A percentile compares a stretch with the other conserved stretches of the same genome.
Evolutionary conservation across 1,284 basidiomycete species (phyloP).

Genomic region (Ganoderma multipileum): DNA sequence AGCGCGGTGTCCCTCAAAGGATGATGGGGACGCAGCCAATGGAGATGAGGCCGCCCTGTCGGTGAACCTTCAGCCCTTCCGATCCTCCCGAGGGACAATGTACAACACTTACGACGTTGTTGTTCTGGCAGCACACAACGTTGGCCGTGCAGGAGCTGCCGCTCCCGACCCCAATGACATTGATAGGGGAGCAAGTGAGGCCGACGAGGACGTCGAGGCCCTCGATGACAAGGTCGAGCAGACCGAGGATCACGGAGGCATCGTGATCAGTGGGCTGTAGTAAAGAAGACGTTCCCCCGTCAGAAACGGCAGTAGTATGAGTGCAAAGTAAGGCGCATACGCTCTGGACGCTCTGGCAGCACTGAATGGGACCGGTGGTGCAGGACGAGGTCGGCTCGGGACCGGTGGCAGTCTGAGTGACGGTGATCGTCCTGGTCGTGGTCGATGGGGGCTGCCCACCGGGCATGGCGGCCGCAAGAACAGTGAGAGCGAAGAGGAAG

Average conservation of each 20-base stretch:
- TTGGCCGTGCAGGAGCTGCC: constrained; percentile 26
- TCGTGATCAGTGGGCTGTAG: constrained; percentile 2
- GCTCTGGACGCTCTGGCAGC: constrained; percentile 37
- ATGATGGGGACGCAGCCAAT: constrained; percentile 31
- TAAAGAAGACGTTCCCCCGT: too few relatives aligned
- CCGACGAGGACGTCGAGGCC: constrained; percentile 30
- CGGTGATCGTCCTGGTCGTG: constrained; percentile 23
- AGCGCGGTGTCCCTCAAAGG: constrained; percentile 10
- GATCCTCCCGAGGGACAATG: not conserved
- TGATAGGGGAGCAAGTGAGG: constrained; percentile 32
- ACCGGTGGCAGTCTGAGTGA: constrained; percentile 18
- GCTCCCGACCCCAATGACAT: constrained; percentile 27
- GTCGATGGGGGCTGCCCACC: constrained; percentile 20
- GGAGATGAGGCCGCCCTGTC: constrained; percentile 31
- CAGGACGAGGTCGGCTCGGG: constrained; percentile 33
- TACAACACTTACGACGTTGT: constrained; percentile 26
- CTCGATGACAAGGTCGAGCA: constrained; percentile 31
- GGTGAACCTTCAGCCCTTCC: not conserved
- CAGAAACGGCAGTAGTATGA: not conserved
- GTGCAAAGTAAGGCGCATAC: constrained; percentile 15
- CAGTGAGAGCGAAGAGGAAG: constrained; percentile 31
- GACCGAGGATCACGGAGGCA: constrained; percentile 19
- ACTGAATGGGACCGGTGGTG: constrained; percentile 38
- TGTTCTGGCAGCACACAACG: constrained; percentile 36
- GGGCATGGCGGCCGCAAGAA: constrained; percentile 40